Evolutionary conservation across 2,329 filamentous ascomycete species (phyloP), one percentile per base, ranked within the genome.

Genomic region (Aspergillus uvarum): DNA sequence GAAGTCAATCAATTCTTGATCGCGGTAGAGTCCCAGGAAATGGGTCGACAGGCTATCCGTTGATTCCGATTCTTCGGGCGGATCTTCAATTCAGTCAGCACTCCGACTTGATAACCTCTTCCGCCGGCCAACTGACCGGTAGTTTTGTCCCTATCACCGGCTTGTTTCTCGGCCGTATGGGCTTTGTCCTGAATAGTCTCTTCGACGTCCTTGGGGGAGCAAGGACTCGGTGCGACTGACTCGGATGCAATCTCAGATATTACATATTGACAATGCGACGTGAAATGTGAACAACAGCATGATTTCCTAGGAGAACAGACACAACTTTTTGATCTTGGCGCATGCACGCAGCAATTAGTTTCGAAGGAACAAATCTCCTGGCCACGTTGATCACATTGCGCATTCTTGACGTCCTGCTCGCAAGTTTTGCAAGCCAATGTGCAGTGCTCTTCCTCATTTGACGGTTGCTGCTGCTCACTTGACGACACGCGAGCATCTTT

Each of bases 251-350:
- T 6, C 4, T 44, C 38, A 19, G 38, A n/a, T 44, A 16, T 16
- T n/a, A 6, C 16, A 16, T n/a, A 19, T 10, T n/a, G 38, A 19
- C 38, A 68, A 38, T 68, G 65, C 10, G 65, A 64, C 11, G 53
- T 48, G 47, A 67, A 64, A 52, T 68, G 67, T 10, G 57, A n/a
- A 51, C 65, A 68, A 49, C 67, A 68, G 53, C 67, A 68, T 2
- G 67, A 65, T 38, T 35, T 31, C 11, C 47, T 61, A 24, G 56
- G 56, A 8, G 65, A 59, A 48, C 67, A 68, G 21, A 29, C 51
- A n/a, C 63, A 66, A 21, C 51, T 48, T 16, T 22, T 7, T 7
- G 26, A 44, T 19, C 16, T n/a, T 22, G 56, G 47, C 29, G 48
- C 56, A 48, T 68, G 67, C 14, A 68, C 64, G 42, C 67, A 68